Base-by-base conservation (phyloP, 163 green algal genomes). In the Volvox carteri region DNA sequence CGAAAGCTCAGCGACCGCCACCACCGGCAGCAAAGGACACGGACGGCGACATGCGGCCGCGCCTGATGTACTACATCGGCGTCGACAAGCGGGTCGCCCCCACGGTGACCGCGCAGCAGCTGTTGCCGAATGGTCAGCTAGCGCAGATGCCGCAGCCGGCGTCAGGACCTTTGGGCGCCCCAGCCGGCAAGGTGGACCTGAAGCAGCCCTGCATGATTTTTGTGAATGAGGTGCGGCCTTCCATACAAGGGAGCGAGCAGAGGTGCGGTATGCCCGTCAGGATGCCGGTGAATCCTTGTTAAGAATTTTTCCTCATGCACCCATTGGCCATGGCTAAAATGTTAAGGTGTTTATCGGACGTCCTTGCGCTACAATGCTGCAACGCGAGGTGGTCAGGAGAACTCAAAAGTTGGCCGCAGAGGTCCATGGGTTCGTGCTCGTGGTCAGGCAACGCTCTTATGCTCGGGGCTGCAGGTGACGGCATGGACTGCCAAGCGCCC, bases 21-120 rank as follows among this genome's bases (percentile, higher is more conserved):
- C 8, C n/a, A 23, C 39, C 75, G 4, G 44, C 12, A 39, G 35
- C 16, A 23, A 60, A 70, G 21, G 33, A 28, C 65, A 41, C 35
- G 56, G 77, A 78, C 44, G 37, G 65, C 52, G 41, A 86, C 42
- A 12, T 12, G 16, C 83, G 68, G 23, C 68, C 83, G 23, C 83
- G 83, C 11, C 67, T 88, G 70, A 86, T 85, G 25, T 95, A 95
- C 85, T 96, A 91, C 72, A 88, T 95, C 76, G 93, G 92, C 84
- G 50, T 96, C 39, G 89, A 93, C 77, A 92, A 92, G 70, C 89
- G 89, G 48, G 23, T 72, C 21, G 58, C 62, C 16, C n/a, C 76
- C 6, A 30, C 85, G 14, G 39, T 78, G 25, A 86, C 74, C 6
- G 58, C 42, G 35, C 92, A 93, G 72, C 68, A 90, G 28, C 87